Evolutionary conservation across 371 early-diverging fungal species (phyloP).

Genomic region (Umbelopsis sp.): DNA sequence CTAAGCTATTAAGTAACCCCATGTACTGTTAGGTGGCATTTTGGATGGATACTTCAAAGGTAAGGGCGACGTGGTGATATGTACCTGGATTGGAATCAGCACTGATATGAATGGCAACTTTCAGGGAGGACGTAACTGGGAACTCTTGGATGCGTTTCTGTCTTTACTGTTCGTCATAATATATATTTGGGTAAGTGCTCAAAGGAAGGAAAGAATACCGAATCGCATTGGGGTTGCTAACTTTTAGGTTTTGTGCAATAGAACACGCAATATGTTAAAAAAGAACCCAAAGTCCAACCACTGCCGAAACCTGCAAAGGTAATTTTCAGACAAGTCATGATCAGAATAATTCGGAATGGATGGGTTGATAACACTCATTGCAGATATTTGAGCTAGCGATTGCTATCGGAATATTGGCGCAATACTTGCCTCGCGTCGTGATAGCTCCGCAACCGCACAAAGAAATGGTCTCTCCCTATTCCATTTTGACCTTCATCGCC

Average conservation of each 20-base stretch:
- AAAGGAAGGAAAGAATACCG: too few species aligned
- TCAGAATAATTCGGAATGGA: too few species aligned
- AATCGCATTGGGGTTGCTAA: background rate
- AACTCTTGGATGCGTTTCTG: slow-evolving; percentile 57
- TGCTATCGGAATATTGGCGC: slow-evolving; percentile 21
- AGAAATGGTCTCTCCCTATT: slow-evolving; percentile 38
- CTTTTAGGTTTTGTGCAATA: background rate
- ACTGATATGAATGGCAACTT: background rate
- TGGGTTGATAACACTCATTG: too few species aligned
- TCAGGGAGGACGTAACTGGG: slow-evolving; percentile 61
- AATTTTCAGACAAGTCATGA: background rate
- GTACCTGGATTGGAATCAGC: background rate
- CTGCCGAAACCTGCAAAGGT: slow-evolving; percentile 28
- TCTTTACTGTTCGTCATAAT: slow-evolving; percentile 46
- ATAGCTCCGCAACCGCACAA: slow-evolving; percentile 45
- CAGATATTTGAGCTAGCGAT: slow-evolving; percentile 22
- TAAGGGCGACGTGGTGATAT: background rate
- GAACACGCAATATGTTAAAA: slow-evolving; percentile 40
- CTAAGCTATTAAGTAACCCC: too few species aligned
- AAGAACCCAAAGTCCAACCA: slow-evolving; percentile 31
- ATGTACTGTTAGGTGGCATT: slow-evolving; percentile 20
- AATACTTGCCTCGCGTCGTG: slow-evolving; percentile 37
- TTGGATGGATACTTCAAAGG: slow-evolving; percentile 28
- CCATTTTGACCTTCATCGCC: slow-evolving; percentile 53
- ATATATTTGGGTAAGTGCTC: slow-evolving; percentile 50